Base-by-base conservation (phyloP, 148 eudicot genomes). In the Vaccinium darrowii region DNA sequence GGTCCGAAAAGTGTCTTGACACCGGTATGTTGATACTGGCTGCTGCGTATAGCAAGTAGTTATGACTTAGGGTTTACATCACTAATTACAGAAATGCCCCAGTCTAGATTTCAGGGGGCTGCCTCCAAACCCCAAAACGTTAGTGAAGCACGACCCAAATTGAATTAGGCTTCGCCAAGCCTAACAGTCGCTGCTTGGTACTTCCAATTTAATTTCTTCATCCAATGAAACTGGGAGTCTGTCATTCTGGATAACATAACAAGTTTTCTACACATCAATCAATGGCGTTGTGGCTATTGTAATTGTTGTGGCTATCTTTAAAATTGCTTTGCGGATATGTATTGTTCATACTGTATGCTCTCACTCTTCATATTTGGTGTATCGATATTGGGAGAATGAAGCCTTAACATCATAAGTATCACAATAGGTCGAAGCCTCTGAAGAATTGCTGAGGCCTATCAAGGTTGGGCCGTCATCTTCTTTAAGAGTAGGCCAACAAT, bases 401-500 rank as follows among this genome's bases (percentile, higher is more conserved):
- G 8, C 9, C 12, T 36, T 84, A 80, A 60, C 56, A 39, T 43
- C 51, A 71, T 80, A 36, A 63, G 21, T 30, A 67, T 30, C 72
- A 43, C 85, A 54, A 49, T 85, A 97, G 99, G 94, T 97, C 72
- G 99, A 97, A 79, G 98, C 98, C 77, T 82, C 95, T 76, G 90
- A 87, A 88, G 96, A 93, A 84, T 88, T 97, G 80, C 85, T 97
- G 84, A 92, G 90, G 88, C 98, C 99, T 15, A 91, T 97, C 25
- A 92, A 92, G 77, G 96, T 94, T 81, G 99, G 99, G 18, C 81
- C 87, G 49, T 97, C 98, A 14, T 93, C 96, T 76, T 91, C 91
- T 76, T 86, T 97, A 78, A 97, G 85, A 90, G 99, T 97, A 86
- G 99, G 99, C 73, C 99, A 97, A 81, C 98, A 95, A 84, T 97